Percentiles rank a stretch among this genome's conserved stretches.
Evolutionary conservation across 345 rosid species (phyloP).

Genomic region (Melastoma malabathricum): DNA sequence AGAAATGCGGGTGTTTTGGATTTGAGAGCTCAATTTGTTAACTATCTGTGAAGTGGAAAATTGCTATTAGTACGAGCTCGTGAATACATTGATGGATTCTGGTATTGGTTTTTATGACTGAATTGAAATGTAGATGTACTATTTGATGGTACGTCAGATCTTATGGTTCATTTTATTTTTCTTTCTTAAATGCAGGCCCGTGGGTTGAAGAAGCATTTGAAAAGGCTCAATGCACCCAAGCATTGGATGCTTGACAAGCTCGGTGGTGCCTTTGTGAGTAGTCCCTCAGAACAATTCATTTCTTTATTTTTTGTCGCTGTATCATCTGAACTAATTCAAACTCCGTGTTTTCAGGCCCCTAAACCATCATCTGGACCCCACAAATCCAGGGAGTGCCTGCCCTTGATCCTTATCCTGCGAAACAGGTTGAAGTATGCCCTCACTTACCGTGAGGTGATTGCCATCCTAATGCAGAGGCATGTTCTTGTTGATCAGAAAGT

Average conservation of each 20-base stretch:
- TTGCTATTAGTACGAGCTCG: too few species aligned
- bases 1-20: too few species aligned
- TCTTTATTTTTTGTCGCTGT: neutral
- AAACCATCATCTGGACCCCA: slow-evolving; percentile 18
- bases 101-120: too few species aligned
- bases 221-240: slow-evolving; percentile 10
- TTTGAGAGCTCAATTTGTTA: too few species aligned
- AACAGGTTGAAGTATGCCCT: slow-evolving; percentile 5
- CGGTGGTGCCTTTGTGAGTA: slow-evolving; percentile 5
- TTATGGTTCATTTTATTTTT: neutral
- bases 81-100: too few species aligned
- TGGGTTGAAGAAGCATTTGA: slow-evolving; percentile 13
- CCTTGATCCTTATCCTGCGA: slow-evolving; percentile 6
- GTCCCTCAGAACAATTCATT: too few species aligned
- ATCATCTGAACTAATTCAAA: neutral
- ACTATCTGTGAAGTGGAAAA: too few species aligned
- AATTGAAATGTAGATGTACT: too few species aligned
- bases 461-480: slow-evolving; percentile 5
- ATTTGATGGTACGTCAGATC: too few species aligned
- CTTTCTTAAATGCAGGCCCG: slow-evolving; percentile 8
- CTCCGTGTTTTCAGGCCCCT: slow-evolving; percentile 6
- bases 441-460: slow-evolving; percentile 5
- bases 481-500: slow-evolving; percentile 5
- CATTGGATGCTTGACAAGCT: slow-evolving; percentile 10
- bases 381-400: slow-evolving; percentile 13